These are phyloP conservation scores for Lachnellula suecica DNA, from an alignment of 2,329 filamentous ascomycete genomes.

Conservation along the genomic window DNA sequence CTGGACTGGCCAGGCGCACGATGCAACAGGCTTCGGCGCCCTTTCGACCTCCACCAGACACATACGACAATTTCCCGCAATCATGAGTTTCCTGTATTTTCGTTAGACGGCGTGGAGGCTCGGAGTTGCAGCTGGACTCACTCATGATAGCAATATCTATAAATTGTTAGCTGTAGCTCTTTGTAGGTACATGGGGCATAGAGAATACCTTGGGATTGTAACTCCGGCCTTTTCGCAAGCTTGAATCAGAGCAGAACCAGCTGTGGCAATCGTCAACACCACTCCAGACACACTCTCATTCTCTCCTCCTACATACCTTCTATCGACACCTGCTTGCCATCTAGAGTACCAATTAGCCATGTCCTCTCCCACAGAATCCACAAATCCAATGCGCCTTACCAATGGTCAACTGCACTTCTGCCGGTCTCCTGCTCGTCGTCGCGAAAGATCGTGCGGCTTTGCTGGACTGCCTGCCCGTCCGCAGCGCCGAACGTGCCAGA, in stretches of 20 bases:
- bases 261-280: slow-evolving; percentile 52
- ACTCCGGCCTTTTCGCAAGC: slow-evolving; percentile 97
- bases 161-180: slow-evolving; percentile 24
- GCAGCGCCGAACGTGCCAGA: slow-evolving; percentile 67
- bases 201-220: slow-evolving; percentile 75
- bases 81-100: slow-evolving; percentile 80
- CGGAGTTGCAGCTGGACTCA: slow-evolving; percentile 46
- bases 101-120: slow-evolving; percentile 22
- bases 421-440: slow-evolving; percentile 73
- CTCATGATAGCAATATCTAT: slow-evolving; percentile 98
- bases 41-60: slow-evolving; percentile 97
- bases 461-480: slow-evolving; percentile 58
- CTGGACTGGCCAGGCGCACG: slow-evolving; percentile 97
- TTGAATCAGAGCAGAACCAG: slow-evolving; percentile 95
- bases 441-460: slow-evolving; percentile 76
- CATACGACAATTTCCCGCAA: slow-evolving; percentile 99
- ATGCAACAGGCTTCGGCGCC: slow-evolving; percentile 95
- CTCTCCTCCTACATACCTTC: slow-evolving; percentile 64
- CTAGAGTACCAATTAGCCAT: slow-evolving; percentile 47
- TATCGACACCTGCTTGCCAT: slow-evolving; percentile 97
- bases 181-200: not conserved
- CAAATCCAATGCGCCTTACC: slow-evolving; percentile 55
- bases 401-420: slow-evolving; percentile 96
- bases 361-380: slow-evolving; percentile 10
- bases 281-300: slow-evolving; percentile 19